These are phyloP conservation scores for Glebionis coronaria DNA, from an alignment of 129 eudicot genomes.

Conservation along the genomic window DNA sequence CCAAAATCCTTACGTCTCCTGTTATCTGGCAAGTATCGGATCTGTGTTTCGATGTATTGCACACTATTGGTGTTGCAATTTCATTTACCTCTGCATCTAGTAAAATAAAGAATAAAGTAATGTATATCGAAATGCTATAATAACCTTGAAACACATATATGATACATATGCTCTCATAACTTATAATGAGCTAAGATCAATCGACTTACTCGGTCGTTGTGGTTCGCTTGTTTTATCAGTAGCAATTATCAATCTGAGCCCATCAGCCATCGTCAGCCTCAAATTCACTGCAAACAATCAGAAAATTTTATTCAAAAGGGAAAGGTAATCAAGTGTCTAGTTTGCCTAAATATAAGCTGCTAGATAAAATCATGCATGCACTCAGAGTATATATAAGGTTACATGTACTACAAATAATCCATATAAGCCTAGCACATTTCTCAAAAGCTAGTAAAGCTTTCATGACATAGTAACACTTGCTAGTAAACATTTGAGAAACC, in stretches of 20 bases:
- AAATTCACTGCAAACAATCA: slow-evolving; percentile 8
- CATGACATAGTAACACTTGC: no score
- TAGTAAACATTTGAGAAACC: no score
- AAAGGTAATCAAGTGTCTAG: not conserved
- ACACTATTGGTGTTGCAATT: slow-evolving; percentile 15
- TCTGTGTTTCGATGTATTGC: slow-evolving; percentile 32
- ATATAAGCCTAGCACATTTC: no score
- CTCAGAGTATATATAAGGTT: no score
- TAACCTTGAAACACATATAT: no score
- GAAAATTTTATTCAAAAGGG: not conserved
- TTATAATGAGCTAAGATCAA: not conserved
- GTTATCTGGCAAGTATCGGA: slow-evolving; percentile 49
- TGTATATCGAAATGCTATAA: no score
- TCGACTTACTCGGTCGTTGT: slow-evolving; percentile 9
- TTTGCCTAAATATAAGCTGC: no score
- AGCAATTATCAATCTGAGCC: slow-evolving; percentile 4
- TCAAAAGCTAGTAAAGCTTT: no score
- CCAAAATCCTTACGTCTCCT: slow-evolving; percentile 66
- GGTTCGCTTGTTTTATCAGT: slow-evolving; percentile 1
- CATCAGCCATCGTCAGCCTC: slow-evolving; percentile 18
- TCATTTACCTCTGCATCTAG: slow-evolving; percentile 19
- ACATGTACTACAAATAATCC: no score
- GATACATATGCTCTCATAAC: not conserved
- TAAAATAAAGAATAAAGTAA: not conserved
- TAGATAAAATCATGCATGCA: no score